Base-by-base conservation (phyloP, 2,329 filamentous ascomycete species). In the Bipolaris oryzae region DNA sequence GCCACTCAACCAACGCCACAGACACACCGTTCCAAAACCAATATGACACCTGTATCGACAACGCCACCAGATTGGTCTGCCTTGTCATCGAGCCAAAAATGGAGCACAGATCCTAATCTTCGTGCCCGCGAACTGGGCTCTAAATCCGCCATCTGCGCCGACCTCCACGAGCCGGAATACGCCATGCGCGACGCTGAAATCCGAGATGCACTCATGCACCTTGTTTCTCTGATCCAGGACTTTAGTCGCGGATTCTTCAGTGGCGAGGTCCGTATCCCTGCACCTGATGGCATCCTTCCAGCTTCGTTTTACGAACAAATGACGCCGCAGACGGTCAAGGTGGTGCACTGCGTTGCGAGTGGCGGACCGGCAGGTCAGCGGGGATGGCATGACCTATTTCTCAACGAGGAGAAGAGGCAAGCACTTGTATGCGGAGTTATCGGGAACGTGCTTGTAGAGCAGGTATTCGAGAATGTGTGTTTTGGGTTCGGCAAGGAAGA, bases 401-500 rank as follows among this genome's bases (percentile, higher is more conserved):
- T 47, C 0, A 38, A 67, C 5, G 18, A 28, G 11, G 23, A 55
- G 35, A 68, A 69, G 50, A 37, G 71, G 7, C 52, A 45, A 2
- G 66, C 68, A 3, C 39, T 74, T 2, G 66, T 71, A 0, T 64
- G 58, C 50, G 71, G 42, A 1, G 61, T 76, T 7, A 60, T 75
- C 0, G 69, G 72, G 1, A 73, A 74, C 20, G 65, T 73, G 7
- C 18, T 76, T 3, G 55, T 63, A 1, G 68, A 76, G 51, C 69
- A 74, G 31, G 69, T 74, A 0, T 69, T 73, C 23, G 44, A 62
- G 42, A 67, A 70, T 47, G 20, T 45, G 0, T 69, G 69, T 38
- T 73, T 75, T 34, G 72, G 72, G 0, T 69, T 58, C 0, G 41
- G 18, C 2, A 33, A 41, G 16, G 55, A 28, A 2, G 38, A 66